A percentile compares a stretch with the other conserved stretches of the same genome.
Evolutionary conservation across 2,329 filamentous ascomycete species (phyloP).

Genomic region (Arthroderma sp.): DNA sequence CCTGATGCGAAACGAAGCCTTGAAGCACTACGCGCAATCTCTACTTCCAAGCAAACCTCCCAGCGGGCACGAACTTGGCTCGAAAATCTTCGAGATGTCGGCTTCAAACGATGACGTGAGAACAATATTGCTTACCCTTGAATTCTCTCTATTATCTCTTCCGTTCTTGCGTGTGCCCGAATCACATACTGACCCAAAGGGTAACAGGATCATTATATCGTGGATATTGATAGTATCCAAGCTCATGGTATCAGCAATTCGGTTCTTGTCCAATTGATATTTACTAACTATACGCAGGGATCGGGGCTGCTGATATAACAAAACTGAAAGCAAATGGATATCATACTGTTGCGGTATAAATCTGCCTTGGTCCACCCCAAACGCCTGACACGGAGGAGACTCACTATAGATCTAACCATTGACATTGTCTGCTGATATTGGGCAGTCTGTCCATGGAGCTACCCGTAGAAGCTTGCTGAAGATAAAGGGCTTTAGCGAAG

Average conservation of each 20-base stretch:
- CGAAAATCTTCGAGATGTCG: too few species aligned
- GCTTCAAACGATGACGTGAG: too few species aligned
- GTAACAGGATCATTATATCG: slow-evolving; percentile 40
- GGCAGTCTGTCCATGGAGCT: slow-evolving; percentile 45
- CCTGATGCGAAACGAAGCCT: too few species aligned
- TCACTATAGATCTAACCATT: neutral
- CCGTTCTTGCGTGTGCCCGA: too few species aligned
- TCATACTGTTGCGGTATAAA: slow-evolving; percentile 47
- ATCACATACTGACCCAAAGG: too few species aligned
- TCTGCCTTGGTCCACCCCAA: neutral
- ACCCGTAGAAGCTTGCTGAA: slow-evolving; percentile 48
- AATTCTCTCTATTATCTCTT: too few species aligned
- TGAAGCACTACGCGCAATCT: too few species aligned
- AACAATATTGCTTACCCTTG: too few species aligned
- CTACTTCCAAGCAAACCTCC: too few species aligned
- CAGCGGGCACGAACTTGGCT: too few species aligned
- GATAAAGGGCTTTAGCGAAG: slow-evolving; percentile 57
- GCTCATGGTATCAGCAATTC: slow-evolving; percentile 38
- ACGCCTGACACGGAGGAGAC: neutral
- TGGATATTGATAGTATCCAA: slow-evolving; percentile 55
- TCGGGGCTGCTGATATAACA: slow-evolving; percentile 50
- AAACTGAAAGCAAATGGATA: slow-evolving; percentile 52
- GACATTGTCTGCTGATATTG: neutral
- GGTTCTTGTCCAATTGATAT: neutral
- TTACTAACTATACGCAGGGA: slow-evolving; percentile 29